These are phyloP conservation scores for Neurospora tetraspora DNA, from an alignment of 495 filamentous ascomycete genomes.

Conservation along the genomic window DNA sequence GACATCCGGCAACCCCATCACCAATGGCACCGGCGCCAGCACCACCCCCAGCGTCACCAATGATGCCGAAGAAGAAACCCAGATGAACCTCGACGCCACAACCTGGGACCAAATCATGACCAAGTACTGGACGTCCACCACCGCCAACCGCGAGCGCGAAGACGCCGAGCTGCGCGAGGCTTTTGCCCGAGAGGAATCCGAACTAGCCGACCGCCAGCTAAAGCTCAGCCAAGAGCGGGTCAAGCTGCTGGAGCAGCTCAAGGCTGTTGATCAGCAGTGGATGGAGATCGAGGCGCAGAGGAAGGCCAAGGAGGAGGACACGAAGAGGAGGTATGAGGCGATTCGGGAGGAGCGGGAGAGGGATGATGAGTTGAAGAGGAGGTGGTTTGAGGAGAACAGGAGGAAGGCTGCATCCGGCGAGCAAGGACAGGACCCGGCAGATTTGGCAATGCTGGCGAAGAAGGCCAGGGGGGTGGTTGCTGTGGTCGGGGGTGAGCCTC, in stretches of 20 bases:
- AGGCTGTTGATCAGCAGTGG: not conserved
- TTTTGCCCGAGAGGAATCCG: not conserved
- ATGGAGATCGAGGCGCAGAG: not conserved
- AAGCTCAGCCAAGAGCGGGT: constrained; percentile 1
- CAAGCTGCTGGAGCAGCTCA: constrained; percentile 3
- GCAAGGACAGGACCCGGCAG: not conserved
- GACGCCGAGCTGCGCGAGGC: constrained; percentile 5
- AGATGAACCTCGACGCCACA: not conserved
- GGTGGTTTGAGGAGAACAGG: constrained; percentile 4
- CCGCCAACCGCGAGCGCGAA: constrained; percentile 6
- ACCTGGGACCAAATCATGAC: constrained; percentile 20
- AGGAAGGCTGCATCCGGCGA: not conserved
- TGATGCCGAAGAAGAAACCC: not conserved
- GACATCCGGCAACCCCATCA: not conserved
- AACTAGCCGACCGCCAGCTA: not conserved
- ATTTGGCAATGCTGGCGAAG: not conserved
- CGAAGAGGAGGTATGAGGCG: not conserved
- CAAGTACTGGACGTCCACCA: constrained; percentile 17
- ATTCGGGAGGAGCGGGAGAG: not conserved
- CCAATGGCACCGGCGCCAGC: not conserved
- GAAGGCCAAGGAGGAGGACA: not conserved
- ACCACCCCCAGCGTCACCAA: not conserved
- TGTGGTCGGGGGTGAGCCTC: not conserved
- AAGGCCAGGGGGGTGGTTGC: not conserved
- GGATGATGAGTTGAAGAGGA: constrained; percentile 6